These are phyloP conservation scores for Irpex rosettiformis DNA, from an alignment of 1,284 basidiomycete genomes.

Conservation along the genomic window DNA sequence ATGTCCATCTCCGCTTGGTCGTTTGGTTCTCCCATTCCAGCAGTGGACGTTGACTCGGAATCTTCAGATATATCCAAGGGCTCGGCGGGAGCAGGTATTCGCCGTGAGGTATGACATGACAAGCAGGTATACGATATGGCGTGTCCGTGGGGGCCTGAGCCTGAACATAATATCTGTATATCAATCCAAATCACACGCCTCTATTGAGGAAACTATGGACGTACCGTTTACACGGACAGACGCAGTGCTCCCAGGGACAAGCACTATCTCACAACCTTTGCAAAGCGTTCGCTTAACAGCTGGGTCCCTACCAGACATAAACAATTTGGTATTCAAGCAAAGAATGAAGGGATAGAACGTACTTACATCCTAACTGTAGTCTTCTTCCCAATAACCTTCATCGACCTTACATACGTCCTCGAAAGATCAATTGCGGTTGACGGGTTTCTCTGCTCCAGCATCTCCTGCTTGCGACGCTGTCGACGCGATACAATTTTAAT, in stretches of 20 bases:
- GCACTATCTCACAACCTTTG: conserved; percentile 57
- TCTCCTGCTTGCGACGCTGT: conserved; percentile 11
- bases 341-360: neutral
- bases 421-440: conserved; percentile 49
- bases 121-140: conserved; percentile 54
- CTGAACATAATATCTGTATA: conserved; percentile 30
- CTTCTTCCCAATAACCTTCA: conserved; percentile 69
- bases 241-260: conserved; percentile 66
- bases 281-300: conserved; percentile 75
- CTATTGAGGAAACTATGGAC: conserved; percentile 23
- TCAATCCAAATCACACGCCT: neutral
- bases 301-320: conserved; percentile 59
- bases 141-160: conserved; percentile 48
- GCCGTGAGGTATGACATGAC: conserved; percentile 46
- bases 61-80: too few species aligned
- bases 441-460: conserved; percentile 28
- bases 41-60: conserved; percentile 2
- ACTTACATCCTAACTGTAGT: conserved; percentile 72
- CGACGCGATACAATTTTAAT: neutral
- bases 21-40: neutral
- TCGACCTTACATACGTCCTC: conserved; percentile 57
- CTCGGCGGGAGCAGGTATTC: conserved; percentile 59
- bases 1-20: neutral
- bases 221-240: conserved; percentile 61
- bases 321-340: neutral